phyloP scores from a whole-genome alignment of 345 rosid species.

The Pugionium cornutum region DNA sequence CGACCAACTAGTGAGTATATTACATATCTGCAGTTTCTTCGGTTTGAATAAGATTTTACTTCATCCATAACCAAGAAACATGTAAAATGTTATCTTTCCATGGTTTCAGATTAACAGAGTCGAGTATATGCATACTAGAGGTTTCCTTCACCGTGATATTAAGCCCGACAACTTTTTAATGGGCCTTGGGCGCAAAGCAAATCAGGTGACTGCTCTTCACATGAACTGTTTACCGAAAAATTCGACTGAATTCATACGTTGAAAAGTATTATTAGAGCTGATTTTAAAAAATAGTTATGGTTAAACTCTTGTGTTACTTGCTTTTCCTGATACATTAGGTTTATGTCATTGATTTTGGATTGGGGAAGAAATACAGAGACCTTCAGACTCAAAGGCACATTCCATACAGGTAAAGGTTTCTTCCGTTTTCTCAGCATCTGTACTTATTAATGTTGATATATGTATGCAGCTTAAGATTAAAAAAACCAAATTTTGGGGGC shows the following conservation, averaged over 20 bases:
- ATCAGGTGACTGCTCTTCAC: slow-evolving; percentile 50
- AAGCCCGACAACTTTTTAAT: slow-evolving; percentile 87
- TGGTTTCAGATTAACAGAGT: slow-evolving; percentile 73
- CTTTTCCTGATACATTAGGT: slow-evolving; percentile 41
- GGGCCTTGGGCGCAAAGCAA: slow-evolving; percentile 88
- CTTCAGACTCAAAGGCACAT: slow-evolving; percentile 87
- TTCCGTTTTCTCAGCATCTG: background rate
- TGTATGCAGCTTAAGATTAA: background rate
- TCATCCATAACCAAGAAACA: too few species aligned
- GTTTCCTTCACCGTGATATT: slow-evolving; percentile 87
- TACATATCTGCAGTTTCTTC: slow-evolving; percentile 10
- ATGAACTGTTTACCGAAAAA: too few species aligned
- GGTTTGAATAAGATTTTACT: background rate
- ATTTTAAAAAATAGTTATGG: too few species aligned
- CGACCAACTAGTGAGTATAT: slow-evolving; percentile 68
- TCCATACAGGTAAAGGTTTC: slow-evolving; percentile 59
- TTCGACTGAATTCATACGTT: too few species aligned
- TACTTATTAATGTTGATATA: background rate
- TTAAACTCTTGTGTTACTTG: too few species aligned
- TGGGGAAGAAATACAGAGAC: slow-evolving; percentile 85
- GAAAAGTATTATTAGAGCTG: too few species aligned
- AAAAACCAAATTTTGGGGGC: slow-evolving; percentile 4
- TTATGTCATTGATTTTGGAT: slow-evolving; percentile 74
- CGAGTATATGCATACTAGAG: slow-evolving; percentile 75
- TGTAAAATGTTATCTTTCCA: too few species aligned